Evolutionary conservation across 768 basidiomycete genomes (phyloP).

Genomic region (Mycena vitilis): DNA sequence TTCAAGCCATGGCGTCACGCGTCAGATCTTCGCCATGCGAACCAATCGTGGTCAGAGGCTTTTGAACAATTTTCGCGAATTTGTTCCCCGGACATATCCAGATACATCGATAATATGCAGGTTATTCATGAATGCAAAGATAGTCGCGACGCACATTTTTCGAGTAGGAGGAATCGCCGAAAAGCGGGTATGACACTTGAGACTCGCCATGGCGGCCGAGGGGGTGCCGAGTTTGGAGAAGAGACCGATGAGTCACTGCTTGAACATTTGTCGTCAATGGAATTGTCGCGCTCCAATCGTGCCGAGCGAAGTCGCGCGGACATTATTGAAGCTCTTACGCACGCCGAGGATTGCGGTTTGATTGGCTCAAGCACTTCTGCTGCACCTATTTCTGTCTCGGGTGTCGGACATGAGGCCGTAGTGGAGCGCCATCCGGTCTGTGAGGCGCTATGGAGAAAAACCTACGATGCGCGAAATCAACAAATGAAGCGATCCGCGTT

Average conservation of each 20-base stretch:
- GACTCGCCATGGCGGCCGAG: neutral
- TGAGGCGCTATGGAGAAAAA: neutral
- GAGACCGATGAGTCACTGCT: conserved; percentile 1
- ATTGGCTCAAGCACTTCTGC: neutral
- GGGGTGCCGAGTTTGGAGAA: neutral
- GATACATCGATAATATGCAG: conserved; percentile 26
- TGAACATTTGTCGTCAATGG: neutral
- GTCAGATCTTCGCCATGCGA: neutral
- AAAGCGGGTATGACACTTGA: neutral
- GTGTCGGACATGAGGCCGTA: neutral
- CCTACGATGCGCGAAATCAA: neutral
- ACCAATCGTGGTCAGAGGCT: neutral
- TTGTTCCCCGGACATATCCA: conserved; percentile 22
- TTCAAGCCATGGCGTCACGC: conserved; percentile 40
- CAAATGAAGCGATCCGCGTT: neutral
- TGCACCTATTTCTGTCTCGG: neutral
- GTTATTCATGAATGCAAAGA: conserved; percentile 23
- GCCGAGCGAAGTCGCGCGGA: neutral
- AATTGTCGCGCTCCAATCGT: neutral
- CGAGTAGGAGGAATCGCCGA: neutral
- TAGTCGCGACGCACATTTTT: conserved; percentile 5
- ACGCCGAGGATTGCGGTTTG: neutral
- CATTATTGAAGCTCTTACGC: neutral
- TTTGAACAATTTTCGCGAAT: neutral
- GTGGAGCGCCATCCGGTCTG: neutral